Base-by-base conservation (phyloP, 495 filamentous ascomycete genomes). In the Recurvomyces mirabilis region DNA sequence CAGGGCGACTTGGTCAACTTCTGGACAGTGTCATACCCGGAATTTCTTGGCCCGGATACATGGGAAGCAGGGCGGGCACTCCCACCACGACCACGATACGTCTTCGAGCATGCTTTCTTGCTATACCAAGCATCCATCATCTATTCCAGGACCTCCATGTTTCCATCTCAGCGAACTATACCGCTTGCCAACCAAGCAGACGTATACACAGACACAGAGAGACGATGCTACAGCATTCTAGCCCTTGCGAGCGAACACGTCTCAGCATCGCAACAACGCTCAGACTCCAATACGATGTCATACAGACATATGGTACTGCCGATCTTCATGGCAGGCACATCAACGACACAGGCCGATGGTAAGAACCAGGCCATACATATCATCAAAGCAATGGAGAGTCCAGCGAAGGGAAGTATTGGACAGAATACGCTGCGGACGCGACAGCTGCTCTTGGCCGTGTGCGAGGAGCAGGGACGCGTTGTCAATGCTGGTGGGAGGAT, bases 281-380 rank as follows among this genome's bases (percentile, higher is more conserved):
- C n/a, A n/a, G 51, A 52, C 9, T 45, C 43, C 2, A 50, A 51
- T 47, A 4, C 35, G 18, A 32, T 57, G 15, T 67, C 71, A 33
- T 67, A 60, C 5, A 64, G 66, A 15, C 71, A 72, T 43, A 47
- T 73, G 24, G 61, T 73, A 0, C 77, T 79, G 53, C 74, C 75
- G 0, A 53, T 78, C 0, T 78, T 78, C 56, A 65, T 79, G 39
- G 67, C 74, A 0, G 75, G 74, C 7, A 63, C 68, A 30, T 68
- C 68, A 0, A 53, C 68, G 0, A 57, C 54, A 6, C 60, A 63
- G 15, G 56, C 57, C 13, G 60, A 59, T 0, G 61, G 69, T 9
- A 74, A 77, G 55, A 61, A 61, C 49, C 60, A 66, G 59, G 68
- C 68, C 4, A 61, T 77, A 47, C 60, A 67, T 13, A 47, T 79